Evolutionary conservation across 176 grass and related monocot genomes (phyloP), one percentile per base, ranked within the genome.

Genomic region (Thinopyrum elongatum): DNA sequence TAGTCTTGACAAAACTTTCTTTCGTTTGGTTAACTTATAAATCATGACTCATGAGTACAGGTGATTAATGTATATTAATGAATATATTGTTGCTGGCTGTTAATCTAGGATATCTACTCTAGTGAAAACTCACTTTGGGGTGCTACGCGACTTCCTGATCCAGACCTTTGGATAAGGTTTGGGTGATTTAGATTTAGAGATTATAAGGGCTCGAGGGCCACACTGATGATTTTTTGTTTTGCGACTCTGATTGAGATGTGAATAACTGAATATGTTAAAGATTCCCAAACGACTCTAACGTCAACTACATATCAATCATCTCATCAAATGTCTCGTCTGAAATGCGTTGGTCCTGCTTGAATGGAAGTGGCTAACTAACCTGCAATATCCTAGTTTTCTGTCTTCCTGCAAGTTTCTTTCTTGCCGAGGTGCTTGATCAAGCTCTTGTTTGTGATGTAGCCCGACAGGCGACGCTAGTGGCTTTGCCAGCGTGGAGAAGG

Each of bases 401-500:
- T 66, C 63, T 10, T 39, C 28, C 12, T n/a, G 8, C 73, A 10
- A 55, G 39, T 76, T 80, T 53, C 23, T 78, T 82, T 79, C 39
- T 16, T 42, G 79, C 57, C 76, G 36, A 75, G 46, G 44, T 88
- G 21, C 5, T 75, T 89, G 63, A 86, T 86, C 14, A 31, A 29
- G n/a, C 84, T 59, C 57, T 69, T 86, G 7, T 77, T 21, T 67
- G 65, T 39, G 78, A 83, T 98, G 65, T 77, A 91, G 92, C 72
- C 85, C 91, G 86, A 88, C 86, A 22, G 91, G 85, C 41, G 95
- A 97, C 15, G 82, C 87, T 9, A 91, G 92, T n/a, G 89, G 95
- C 12, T 94, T 95, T 90, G 86, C 84, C 84, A 84, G 84, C 35
- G 86, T 95, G 73, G 93, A 95, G 86, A 94, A 94, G 89, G 85